Evolutionary conservation across 495 filamentous ascomycete genomes (phyloP), one percentile per base, ranked within the genome.

Genomic region (Symbiotaphrina buchneri): DNA sequence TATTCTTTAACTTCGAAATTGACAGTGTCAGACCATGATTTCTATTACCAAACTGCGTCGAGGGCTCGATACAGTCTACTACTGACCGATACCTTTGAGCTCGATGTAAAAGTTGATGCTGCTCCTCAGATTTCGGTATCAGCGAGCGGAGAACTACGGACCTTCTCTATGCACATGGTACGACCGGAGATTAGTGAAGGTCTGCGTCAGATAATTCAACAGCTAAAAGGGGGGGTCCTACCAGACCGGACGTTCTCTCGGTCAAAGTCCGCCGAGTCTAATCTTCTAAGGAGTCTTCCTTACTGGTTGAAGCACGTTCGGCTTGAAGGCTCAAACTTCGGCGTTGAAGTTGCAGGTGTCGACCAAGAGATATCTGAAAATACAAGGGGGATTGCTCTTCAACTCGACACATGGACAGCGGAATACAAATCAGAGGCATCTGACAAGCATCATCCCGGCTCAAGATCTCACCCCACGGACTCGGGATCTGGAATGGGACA

Each of bases 21-120:
- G 44, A 66, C 90, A 24, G 56, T 94, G 27, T 69, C 77, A 31
- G 79, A 79, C 2, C 83, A 99, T 44, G 69, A 87, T 39, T 62
- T 99, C 3, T 99, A 95, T 51, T 99, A 99, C 46, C 90, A 91
- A 41, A 93, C 82, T 0, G 71, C 68, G 4, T 65, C 71, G 5
- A 73, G 80, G 0, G 66, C 65, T 34, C 74, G 80, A 34, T 81
- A 91, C 42, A 75, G 92, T 42, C 59, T 99, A 3, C 59, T 94
- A 0, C 64, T 77, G 33, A 90, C 72, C 1, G 84, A 95, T 35
- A 71, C 65, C 16, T 59, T 95, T 37, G 87, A 99, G 38, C 44
- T 94, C 16, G 85, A 83, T 41, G 52, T 80, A 3, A 71, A 90
- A 39, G 44, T 94, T 6, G 87, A 65, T 41, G 87, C 87, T 11